Percentiles rank a stretch among this genome's conserved stretches.
phyloP scores from a whole-genome alignment of 176 grass and related monocot species.

The Carex pumila region DNA sequence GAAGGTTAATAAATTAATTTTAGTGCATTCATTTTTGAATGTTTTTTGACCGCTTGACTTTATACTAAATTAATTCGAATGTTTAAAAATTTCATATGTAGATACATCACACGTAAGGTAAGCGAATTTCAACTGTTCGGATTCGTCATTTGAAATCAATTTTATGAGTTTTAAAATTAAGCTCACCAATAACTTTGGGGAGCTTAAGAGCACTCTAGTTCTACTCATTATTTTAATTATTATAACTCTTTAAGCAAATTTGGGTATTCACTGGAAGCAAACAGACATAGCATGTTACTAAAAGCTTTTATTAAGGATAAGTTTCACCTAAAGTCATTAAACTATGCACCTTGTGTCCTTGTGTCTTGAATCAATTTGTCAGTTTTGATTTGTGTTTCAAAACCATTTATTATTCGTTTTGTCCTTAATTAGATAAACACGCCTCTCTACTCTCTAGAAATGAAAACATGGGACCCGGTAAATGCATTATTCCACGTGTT shows the following conservation, averaged over 20 bases:
- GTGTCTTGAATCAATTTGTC: not conserved
- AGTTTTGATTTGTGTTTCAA: not conserved
- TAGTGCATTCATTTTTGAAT: too few relatives aligned
- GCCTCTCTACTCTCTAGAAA: not conserved
- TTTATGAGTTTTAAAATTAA: too few relatives aligned
- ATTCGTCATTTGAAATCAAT: too few relatives aligned
- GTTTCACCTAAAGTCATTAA: not conserved
- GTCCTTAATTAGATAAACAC: not conserved
- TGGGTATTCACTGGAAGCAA: not conserved
- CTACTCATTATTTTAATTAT: too few relatives aligned
- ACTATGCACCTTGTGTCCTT: not conserved
- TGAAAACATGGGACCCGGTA: not conserved
- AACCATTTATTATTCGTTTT: not conserved
- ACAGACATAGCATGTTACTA: not conserved
- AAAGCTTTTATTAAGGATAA: not conserved
- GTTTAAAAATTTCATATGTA: too few relatives aligned
- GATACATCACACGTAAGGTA: too few relatives aligned
- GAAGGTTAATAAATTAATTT: too few relatives aligned
- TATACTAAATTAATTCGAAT: too few relatives aligned
- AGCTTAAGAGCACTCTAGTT: too few relatives aligned
- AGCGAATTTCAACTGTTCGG: too few relatives aligned
- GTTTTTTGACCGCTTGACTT: too few relatives aligned
- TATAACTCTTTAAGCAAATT: not conserved
- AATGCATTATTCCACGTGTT: not conserved
- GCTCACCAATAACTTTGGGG: too few relatives aligned